phyloP scores from a whole-genome alignment of 805 yeast genomes.

The Saccharomycopsis malanga region DNA sequence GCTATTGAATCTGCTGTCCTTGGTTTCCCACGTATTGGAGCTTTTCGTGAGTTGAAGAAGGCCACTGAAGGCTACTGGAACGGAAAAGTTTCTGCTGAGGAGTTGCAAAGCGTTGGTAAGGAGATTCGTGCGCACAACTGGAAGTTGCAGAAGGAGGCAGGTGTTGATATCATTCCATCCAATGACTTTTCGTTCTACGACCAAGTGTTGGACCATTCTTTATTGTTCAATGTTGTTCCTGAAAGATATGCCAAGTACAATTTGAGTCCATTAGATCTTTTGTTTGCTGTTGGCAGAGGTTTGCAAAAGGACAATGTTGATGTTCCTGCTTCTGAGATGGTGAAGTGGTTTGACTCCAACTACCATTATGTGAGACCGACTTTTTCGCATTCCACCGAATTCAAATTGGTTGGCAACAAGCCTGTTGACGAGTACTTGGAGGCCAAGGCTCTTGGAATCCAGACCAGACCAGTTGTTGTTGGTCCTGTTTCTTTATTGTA shows the following conservation, averaged over 20 bases:
- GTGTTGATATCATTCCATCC: constrained; percentile 94
- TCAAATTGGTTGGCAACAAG: constrained; percentile 93
- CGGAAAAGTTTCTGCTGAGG: constrained; percentile 85
- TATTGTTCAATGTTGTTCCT: constrained; percentile 92
- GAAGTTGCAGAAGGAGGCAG: constrained; percentile 95
- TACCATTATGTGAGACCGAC: constrained; percentile 99
- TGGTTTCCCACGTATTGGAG: constrained; percentile 99
- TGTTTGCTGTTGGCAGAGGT: constrained; percentile 99
- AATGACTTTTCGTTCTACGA: constrained; percentile 98
- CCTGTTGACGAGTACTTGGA: constrained; percentile 97
- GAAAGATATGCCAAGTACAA: constrained; percentile 92
- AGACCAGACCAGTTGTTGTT: constrained; percentile 94
- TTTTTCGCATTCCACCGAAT: constrained; percentile 87
- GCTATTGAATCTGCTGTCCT: constrained; percentile 86
- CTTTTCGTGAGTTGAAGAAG: constrained; percentile 98
- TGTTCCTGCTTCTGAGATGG: constrained; percentile 99
- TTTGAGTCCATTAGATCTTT: constrained; percentile 81
- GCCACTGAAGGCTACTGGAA: constrained; percentile 99
- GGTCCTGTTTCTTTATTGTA: constrained; percentile 95
- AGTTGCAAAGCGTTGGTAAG: constrained; percentile 86
- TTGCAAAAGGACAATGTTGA: constrained; percentile 97
- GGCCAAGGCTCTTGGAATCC: constrained; percentile 93
- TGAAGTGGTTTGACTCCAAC: constrained; percentile 99
- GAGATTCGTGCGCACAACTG: constrained; percentile 94
- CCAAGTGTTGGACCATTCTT: constrained; percentile 88